Base-by-base conservation (phyloP, 2,329 filamentous ascomycete genomes). In the Venturia carpophila region DNA sequence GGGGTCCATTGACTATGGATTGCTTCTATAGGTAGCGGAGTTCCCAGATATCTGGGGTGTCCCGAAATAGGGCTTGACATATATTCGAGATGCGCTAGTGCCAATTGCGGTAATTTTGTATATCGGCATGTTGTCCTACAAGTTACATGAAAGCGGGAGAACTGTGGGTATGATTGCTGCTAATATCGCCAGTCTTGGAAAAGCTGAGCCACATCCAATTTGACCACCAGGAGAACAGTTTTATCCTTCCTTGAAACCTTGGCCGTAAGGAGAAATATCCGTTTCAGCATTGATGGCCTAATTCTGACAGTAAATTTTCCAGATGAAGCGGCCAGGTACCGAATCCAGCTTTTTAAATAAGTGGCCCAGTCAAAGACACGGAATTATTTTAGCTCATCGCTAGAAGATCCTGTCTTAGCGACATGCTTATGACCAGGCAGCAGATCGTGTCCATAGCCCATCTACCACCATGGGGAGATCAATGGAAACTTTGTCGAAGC, bases 21-120 rank as follows among this genome's bases (percentile, higher is more conserved):
- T 19, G 52, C 52, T 37, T 27, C 17, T 58, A 58, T 58, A 37
- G 52, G 52, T 15, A 58, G 52, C 30, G 52, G 52, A 37, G 30
- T 37, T n/a, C 30, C 52, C 15, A n/a, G 52, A 37, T 19, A 37
- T 15, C 17, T 58, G 52, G 52, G 17, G 30, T n/a, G 30, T n/a
- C 17, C 30, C 15, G 30, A 58, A 9, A 37, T 39, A 34, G 21
- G 30, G 13, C 52, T 30, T 37, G 17, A 15, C 30, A 6, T 58
- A 58, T 58, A 58, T 37, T 58, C 11, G 52, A 58, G 30, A 7
- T 37, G 52, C 52, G 30, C 52, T 58, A 58, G 27, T 19, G 49
- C 17, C 52, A 17, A 37, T n/a, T 39, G 30, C 17, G 30, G 52
- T 37, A 58, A 58, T 37, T 39, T 37, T 58, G 52, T 7, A 37